phyloP scores from a whole-genome alignment of 768 basidiomycete genomes.

The Nidularia pulvinata region DNA sequence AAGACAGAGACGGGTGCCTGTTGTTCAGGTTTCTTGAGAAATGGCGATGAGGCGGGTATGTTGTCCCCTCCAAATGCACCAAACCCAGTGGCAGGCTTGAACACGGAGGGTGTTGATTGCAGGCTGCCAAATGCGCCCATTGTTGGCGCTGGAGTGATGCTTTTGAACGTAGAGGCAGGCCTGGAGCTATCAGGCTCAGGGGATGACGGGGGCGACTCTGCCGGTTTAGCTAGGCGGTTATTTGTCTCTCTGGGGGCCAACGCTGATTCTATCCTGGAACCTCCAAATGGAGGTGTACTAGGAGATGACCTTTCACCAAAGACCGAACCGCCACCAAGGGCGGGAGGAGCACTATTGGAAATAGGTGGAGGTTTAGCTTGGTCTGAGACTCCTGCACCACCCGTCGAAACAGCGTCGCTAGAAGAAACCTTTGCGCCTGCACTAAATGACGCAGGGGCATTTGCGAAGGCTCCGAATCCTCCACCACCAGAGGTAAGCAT shows the following conservation, averaged over 20 bases:
- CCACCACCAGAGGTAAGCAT: not conserved
- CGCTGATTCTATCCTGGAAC: too few relatives aligned
- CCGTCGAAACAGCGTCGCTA: not conserved
- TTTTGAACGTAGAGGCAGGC: slow-evolving; percentile 8
- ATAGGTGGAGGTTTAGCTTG: not conserved
- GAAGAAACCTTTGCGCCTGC: not conserved
- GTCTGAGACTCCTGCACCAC: slow-evolving; percentile 1
- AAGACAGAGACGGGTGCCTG: slow-evolving; percentile 37
- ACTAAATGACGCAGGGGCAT: slow-evolving; percentile 26
- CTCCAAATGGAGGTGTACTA: too few relatives aligned
- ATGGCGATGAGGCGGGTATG: slow-evolving; percentile 47
- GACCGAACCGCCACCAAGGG: slow-evolving; percentile 3
- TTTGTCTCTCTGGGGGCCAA: too few relatives aligned
- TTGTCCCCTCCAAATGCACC: slow-evolving; percentile 45
- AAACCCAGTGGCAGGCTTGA: slow-evolving; percentile 39
- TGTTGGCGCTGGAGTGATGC: slow-evolving; percentile 4
- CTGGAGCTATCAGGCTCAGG: slow-evolving; percentile 12
- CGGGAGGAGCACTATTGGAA: not conserved
- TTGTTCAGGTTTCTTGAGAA: slow-evolving; percentile 40
- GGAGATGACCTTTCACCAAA: slow-evolving; percentile 5
- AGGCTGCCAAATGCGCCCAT: slow-evolving; percentile 28
- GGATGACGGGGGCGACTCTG: slow-evolving; percentile 12
- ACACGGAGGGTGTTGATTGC: slow-evolving; percentile 21
- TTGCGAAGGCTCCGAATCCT: slow-evolving; percentile 20
- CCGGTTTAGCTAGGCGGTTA: not conserved